A percentile compares a stretch with the other conserved stretches of the same genome.
Conservation (phyloP, 108 stramenopile species). For the Discostella stelligeroides region DNA sequence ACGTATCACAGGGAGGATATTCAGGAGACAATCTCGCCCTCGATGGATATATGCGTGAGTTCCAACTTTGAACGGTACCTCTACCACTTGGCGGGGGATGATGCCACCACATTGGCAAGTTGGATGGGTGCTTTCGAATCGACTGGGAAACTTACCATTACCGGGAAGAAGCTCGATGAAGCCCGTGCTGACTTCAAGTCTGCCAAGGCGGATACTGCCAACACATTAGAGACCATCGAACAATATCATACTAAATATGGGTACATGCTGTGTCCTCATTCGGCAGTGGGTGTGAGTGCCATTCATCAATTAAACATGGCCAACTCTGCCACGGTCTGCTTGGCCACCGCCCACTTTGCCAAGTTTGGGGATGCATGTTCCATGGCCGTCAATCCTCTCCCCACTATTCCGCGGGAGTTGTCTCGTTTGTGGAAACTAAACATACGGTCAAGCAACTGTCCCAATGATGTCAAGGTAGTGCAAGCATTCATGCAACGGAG, state of each 20-base stretch:
- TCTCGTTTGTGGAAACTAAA: constrained; percentile 61
- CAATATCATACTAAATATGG: constrained; percentile 79
- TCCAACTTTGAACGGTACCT: constrained; percentile 99
- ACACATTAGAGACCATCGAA: constrained; percentile 86
- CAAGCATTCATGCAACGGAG: constrained; percentile 82
- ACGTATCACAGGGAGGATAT: constrained; percentile 91
- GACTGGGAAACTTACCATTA: constrained; percentile 88
- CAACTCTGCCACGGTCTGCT: constrained; percentile 70
- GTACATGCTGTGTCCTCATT: constrained; percentile 98
- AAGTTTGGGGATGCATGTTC: constrained; percentile 94
- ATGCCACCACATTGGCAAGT: constrained; percentile 70
- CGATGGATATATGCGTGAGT: constrained; percentile 99
- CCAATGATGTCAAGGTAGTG: constrained; percentile 77
- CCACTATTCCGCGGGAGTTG: constrained; percentile 68
- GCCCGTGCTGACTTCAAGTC: constrained; percentile 91
- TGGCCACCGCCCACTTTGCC: constrained; percentile 97
- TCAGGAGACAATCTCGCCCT: constrained; percentile 88
- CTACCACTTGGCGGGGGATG: constrained; percentile 92
- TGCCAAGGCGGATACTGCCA: constrained; percentile 75
- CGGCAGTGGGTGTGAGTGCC: constrained; percentile 93
- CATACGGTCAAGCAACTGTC: constrained; percentile 74
- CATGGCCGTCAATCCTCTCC: constrained; percentile 77
- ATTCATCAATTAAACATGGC: constrained; percentile 73
- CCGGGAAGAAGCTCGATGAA: constrained; percentile 73
- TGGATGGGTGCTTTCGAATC: constrained; percentile 95